A percentile compares a stretch with the other conserved stretches of the same genome.
Conservation (phyloP, 1,284 basidiomycete genomes). For the Malassezia japonica region DNA sequence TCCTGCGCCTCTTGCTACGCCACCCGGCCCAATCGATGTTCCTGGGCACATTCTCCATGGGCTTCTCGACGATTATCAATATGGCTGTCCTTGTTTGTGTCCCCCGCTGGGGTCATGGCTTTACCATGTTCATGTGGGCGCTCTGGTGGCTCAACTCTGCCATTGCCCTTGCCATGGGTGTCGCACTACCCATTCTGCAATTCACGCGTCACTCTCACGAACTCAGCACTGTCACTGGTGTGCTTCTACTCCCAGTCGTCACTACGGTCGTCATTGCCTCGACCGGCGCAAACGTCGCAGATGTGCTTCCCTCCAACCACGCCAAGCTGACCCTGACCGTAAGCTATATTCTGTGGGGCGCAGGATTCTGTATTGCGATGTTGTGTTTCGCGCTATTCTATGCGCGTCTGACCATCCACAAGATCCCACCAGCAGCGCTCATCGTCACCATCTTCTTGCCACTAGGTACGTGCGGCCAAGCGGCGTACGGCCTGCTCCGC, state of each 20-base stretch:
- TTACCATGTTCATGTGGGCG: conserved; percentile 59
- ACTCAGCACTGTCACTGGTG: conserved; percentile 48
- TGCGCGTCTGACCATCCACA: conserved; percentile 52
- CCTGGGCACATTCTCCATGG: conserved; percentile 64
- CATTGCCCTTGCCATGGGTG: conserved; percentile 57
- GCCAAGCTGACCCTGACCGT: conserved; percentile 55
- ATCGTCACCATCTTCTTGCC: conserved; percentile 59
- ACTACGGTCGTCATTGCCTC: conserved; percentile 62
- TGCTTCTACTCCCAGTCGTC: conserved; percentile 60
- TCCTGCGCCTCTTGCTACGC: conserved; percentile 56
- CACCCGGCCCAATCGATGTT: conserved; percentile 62
- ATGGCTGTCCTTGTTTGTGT: conserved; percentile 52
- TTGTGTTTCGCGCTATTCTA: conserved; percentile 56
- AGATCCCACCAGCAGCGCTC: conserved; percentile 50
- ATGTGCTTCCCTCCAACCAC: conserved; percentile 52
- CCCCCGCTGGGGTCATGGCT: conserved; percentile 52
- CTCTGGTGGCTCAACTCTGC: conserved; percentile 65
- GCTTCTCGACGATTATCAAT: conserved; percentile 58
- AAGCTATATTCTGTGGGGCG: conserved; percentile 51
- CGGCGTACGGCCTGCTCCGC: conserved; percentile 56
- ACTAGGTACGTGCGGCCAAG: conserved; percentile 56
- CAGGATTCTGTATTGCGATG: conserved; percentile 50
- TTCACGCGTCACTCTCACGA: conserved; percentile 58
- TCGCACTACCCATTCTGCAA: conserved; percentile 62
- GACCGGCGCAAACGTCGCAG: conserved; percentile 58